Evolutionary conservation across 352 stramenopile species (phyloP).

Genomic region (Paralagenidium karlingii): DNA sequence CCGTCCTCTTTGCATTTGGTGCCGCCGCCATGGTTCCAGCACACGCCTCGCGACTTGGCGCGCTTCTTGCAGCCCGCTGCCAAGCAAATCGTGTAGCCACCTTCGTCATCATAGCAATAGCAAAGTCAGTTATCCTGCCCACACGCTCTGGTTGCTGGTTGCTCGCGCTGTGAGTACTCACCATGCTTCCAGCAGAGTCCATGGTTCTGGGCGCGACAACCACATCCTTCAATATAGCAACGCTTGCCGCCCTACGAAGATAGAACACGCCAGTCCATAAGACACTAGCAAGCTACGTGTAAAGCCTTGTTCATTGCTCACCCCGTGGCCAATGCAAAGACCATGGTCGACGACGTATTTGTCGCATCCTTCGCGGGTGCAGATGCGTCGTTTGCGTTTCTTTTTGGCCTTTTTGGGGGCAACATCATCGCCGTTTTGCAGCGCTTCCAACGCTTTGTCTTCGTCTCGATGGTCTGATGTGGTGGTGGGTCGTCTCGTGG

Average conservation of each 20-base stretch:
- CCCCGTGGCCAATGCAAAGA: slow-evolving; percentile 28
- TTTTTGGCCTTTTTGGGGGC: no score
- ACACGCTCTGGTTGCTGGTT: neutral
- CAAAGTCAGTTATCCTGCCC: no score
- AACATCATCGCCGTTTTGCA: no score
- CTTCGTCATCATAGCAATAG: no score
- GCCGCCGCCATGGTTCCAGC: slow-evolving; percentile 45
- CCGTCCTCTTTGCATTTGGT: slow-evolving; percentile 27
- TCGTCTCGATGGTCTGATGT: no score
- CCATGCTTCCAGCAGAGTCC: slow-evolving; percentile 25
- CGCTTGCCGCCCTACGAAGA: slow-evolving; percentile 19
- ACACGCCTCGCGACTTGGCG: slow-evolving; percentile 45
- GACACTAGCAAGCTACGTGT: neutral
- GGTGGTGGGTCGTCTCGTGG: no score
- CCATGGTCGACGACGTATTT: slow-evolving; percentile 42
- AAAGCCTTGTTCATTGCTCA: slow-evolving; percentile 6
- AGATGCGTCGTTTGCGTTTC: slow-evolving; percentile 28
- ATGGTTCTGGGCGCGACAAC: slow-evolving; percentile 13
- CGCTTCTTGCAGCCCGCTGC: slow-evolving; percentile 25
- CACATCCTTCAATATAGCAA: slow-evolving; percentile 14
- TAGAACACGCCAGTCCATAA: neutral
- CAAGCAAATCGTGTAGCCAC: slow-evolving; percentile 15
- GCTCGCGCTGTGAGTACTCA: no score
- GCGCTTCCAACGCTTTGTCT: no score
- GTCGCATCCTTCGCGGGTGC: slow-evolving; percentile 25